phyloP scores from a whole-genome alignment of 768 basidiomycete species.

The Podaxis sp. region DNA sequence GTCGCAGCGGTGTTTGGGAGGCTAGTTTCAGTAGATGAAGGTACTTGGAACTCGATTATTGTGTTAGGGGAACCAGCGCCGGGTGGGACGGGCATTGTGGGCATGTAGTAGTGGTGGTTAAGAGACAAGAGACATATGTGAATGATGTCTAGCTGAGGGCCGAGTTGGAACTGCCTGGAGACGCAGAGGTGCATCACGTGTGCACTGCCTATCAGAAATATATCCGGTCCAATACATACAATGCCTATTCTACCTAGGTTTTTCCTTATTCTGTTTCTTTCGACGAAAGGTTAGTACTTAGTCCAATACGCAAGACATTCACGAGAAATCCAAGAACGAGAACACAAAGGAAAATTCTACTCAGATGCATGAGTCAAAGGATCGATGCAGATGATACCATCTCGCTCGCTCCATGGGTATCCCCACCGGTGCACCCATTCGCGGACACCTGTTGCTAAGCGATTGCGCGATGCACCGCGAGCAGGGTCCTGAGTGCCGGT shows the following conservation, averaged over 20 bases:
- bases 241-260: background rate
- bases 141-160: background rate
- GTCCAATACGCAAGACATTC: slow-evolving; percentile 1
- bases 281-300: background rate
- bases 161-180: slow-evolving; percentile 9
- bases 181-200: slow-evolving; percentile 7
- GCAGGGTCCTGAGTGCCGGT: slow-evolving; percentile 85
- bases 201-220: slow-evolving; percentile 2
- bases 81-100: background rate
- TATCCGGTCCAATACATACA: slow-evolving; percentile 7
- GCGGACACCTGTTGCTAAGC: slow-evolving; percentile 83
- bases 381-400: slow-evolving; percentile 89
- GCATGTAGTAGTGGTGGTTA: slow-evolving; percentile 4
- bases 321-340: background rate
- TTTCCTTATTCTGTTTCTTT: slow-evolving; percentile 12
- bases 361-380: slow-evolving; percentile 68
- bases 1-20: background rate
- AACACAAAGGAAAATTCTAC: slow-evolving; percentile 23
- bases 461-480: slow-evolving; percentile 79
- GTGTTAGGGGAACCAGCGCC: background rate
- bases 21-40: background rate
- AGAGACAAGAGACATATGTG: slow-evolving; percentile 8
- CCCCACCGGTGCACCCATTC: slow-evolving; percentile 94
- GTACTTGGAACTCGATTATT: background rate
- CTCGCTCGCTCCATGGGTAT: slow-evolving; percentile 93